Percentiles rank a stretch among this genome's conserved stretches.
Conservation (phyloP, 768 basidiomycete genomes). For the Lepiota brunneoincarnata region DNA sequence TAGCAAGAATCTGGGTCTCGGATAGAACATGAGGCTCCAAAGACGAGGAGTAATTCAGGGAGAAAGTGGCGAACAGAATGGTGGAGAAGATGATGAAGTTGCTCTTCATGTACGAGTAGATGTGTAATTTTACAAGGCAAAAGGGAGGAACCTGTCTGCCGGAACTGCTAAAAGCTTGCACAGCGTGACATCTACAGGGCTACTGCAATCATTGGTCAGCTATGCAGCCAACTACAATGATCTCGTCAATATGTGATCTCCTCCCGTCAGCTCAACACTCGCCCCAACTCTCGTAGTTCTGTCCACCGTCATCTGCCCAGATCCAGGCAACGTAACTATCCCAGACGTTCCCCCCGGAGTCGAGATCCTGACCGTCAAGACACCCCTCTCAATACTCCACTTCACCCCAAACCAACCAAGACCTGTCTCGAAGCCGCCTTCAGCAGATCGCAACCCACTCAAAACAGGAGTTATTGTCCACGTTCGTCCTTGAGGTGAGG, state of each 20-base stretch:
- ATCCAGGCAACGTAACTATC: constrained; percentile 5
- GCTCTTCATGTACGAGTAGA: too few relatives aligned
- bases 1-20: too few relatives aligned
- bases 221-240: not conserved
- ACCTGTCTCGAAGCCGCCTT: constrained; percentile 52
- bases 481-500: constrained; percentile 39
- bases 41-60: too few relatives aligned
- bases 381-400: constrained; percentile 29
- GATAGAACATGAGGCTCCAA: too few relatives aligned
- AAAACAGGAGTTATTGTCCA: constrained; percentile 46
- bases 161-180: too few relatives aligned
- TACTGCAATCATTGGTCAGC: not conserved
- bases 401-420: constrained; percentile 50
- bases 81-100: too few relatives aligned
- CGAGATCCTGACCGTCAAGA: not conserved
- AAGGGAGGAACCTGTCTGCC: too few relatives aligned
- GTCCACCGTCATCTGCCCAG: constrained; percentile 3
- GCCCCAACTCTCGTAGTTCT: not conserved
- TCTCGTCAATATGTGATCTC: constrained; percentile 4
- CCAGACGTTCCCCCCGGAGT: constrained; percentile 8
- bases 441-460: constrained; percentile 34
- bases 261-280: constrained; percentile 1
- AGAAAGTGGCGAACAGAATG: too few relatives aligned
- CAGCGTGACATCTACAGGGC: too few relatives aligned
- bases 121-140: too few relatives aligned